These are phyloP conservation scores for Neophaeococcomyces mojaviensis DNA, from an alignment of 2,329 filamentous ascomycete species.

Conservation along the genomic window DNA sequence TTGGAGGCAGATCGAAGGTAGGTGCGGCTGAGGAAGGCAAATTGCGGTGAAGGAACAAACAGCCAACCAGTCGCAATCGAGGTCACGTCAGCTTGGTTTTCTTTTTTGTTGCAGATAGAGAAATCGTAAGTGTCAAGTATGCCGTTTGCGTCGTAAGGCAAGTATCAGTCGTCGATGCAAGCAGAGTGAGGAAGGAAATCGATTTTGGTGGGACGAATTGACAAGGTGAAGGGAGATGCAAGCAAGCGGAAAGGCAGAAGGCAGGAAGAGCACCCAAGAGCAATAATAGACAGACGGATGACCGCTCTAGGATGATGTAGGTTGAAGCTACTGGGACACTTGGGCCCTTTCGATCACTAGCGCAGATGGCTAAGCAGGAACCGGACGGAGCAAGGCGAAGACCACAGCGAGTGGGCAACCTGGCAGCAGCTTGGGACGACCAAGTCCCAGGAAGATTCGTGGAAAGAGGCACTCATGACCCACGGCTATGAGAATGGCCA, in stretches of 20 bases:
- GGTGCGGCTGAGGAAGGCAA: slow-evolving; percentile 7
- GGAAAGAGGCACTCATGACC: too few species aligned
- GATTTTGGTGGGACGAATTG: background rate
- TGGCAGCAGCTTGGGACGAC: too few species aligned
- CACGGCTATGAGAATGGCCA: too few species aligned
- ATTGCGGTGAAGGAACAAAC: slow-evolving; percentile 6
- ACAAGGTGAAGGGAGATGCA: slow-evolving; percentile 6
- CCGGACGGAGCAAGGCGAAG: too few species aligned
- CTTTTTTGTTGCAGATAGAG: background rate
- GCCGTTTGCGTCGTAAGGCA: slow-evolving; percentile 5
- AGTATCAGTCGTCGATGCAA: background rate
- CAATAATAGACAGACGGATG: slow-evolving; percentile 7
- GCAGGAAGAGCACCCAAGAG: slow-evolving; percentile 2
- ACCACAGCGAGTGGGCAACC: too few species aligned
- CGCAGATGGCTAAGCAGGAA: too few species aligned
- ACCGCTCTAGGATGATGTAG: too few species aligned
- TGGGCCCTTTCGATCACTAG: background rate
- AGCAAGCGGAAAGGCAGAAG: slow-evolving; percentile 8
- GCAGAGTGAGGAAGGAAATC: background rate
- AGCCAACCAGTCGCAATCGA: slow-evolving; percentile 6
- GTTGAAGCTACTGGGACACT: background rate
- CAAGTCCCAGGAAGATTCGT: too few species aligned
- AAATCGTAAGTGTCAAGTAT: background rate
- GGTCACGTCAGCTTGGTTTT: slow-evolving; percentile 9
- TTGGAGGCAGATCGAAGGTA: background rate